A percentile compares a stretch with the other conserved stretches of the same genome.
phyloP scores from a whole-genome alignment of 306 rosid species.

The Dalbergia cochinchinensis region DNA sequence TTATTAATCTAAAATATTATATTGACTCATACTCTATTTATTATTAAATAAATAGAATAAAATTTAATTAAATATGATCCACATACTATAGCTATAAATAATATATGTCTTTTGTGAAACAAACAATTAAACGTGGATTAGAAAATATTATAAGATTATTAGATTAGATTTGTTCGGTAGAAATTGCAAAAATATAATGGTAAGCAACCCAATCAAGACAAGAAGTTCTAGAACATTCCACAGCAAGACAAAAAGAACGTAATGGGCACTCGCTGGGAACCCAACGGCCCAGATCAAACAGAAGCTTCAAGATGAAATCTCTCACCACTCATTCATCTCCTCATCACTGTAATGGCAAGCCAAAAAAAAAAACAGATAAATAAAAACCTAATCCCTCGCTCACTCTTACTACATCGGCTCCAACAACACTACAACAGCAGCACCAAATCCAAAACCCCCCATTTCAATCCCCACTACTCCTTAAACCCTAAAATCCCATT shows the following conservation, averaged over 20 bases:
- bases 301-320: slow-evolving; percentile 57
- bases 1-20: too few relatives aligned
- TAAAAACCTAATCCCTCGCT: slow-evolving; percentile 48
- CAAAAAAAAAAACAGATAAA: background rate
- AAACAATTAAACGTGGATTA: too few relatives aligned
- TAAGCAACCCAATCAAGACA: too few relatives aligned
- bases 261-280: background rate
- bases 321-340: background rate
- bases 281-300: slow-evolving; percentile 48
- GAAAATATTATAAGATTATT: too few relatives aligned
- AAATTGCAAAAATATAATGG: too few relatives aligned
- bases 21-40: too few relatives aligned
- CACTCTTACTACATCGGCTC: background rate
- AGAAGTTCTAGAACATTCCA: slow-evolving; percentile 56
- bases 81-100: too few relatives aligned
- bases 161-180: too few relatives aligned
- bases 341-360: background rate
- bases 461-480: slow-evolving; percentile 3
- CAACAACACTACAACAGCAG: background rate
- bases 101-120: too few relatives aligned
- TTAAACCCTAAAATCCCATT: slow-evolving; percentile 37
- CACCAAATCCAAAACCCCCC: slow-evolving; percentile 16
- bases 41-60: too few relatives aligned
- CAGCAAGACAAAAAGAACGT: slow-evolving; percentile 14
- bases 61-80: too few relatives aligned